These are phyloP conservation scores for Cadophora sp. DNA, from an alignment of 2,329 filamentous ascomycete species.

Conservation along the genomic window DNA sequence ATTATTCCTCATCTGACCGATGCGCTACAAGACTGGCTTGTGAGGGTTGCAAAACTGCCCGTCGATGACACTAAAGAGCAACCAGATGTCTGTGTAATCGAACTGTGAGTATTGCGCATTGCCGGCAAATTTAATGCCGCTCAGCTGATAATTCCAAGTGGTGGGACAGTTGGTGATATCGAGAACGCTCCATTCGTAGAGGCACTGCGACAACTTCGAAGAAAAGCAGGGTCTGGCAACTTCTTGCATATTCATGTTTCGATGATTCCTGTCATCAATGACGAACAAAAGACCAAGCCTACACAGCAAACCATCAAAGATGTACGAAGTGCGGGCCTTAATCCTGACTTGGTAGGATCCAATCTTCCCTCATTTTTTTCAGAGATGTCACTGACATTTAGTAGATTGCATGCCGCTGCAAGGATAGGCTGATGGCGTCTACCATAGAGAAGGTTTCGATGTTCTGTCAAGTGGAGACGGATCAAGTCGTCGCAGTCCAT, in stretches of 20 bases:
- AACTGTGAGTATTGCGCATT: conserved; percentile 48
- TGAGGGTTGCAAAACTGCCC: conserved; percentile 81
- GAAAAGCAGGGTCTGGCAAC: conserved; percentile 75
- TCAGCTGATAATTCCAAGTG: conserved; percentile 39
- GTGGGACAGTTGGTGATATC: conserved; percentile 79
- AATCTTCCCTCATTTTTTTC: neutral
- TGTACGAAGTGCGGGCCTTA: conserved; percentile 70
- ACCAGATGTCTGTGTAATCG: conserved; percentile 92
- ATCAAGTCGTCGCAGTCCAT: conserved; percentile 86
- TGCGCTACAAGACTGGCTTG: conserved; percentile 91
- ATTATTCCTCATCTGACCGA: conserved; percentile 93
- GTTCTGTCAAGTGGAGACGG: conserved; percentile 83
- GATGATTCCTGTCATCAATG: conserved; percentile 72
- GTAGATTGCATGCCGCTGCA: conserved; percentile 91
- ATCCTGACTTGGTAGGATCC: conserved; percentile 35
- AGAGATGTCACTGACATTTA: conserved; percentile 18
- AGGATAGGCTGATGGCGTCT: conserved; percentile 71
- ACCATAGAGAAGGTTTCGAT: conserved; percentile 88
- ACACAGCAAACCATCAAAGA: conserved; percentile 90
- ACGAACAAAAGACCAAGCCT: conserved; percentile 95
- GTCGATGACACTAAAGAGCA: conserved; percentile 83
- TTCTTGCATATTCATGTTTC: conserved; percentile 91
- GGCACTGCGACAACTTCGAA: conserved; percentile 79
- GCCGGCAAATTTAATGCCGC: neutral
- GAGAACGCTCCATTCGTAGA: conserved; percentile 89